Evolutionary conservation across 352 stramenopile species (phyloP).

Genomic region (Globisporangium echinulatum): DNA sequence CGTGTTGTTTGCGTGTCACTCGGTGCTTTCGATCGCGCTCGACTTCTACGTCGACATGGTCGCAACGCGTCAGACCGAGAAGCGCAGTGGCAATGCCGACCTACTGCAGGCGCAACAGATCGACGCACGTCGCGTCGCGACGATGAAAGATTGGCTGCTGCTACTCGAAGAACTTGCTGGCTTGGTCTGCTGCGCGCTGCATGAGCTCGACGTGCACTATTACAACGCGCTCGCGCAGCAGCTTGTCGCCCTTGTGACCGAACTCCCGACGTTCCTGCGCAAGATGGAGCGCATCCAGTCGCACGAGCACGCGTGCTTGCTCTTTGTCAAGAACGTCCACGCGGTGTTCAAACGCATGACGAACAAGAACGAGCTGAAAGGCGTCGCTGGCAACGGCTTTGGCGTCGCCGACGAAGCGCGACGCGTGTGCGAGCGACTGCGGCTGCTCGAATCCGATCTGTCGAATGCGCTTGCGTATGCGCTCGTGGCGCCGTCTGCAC

Average conservation of each 20-base stretch:
- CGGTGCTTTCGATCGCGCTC: constrained; percentile 25
- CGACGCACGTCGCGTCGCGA: neutral
- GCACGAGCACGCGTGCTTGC: constrained; percentile 19
- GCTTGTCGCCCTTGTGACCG: constrained; percentile 20
- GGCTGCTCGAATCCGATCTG: constrained; percentile 17
- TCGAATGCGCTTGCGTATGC: constrained; percentile 15
- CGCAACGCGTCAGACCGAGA: constrained; percentile 5
- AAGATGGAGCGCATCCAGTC: constrained; percentile 35
- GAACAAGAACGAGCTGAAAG: constrained; percentile 41
- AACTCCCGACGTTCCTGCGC: constrained; percentile 30
- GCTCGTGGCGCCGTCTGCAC: constrained; percentile 13
- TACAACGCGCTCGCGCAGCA: constrained; percentile 26
- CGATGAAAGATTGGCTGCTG: constrained; percentile 24
- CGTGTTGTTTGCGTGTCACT: constrained; percentile 26
- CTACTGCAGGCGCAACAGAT: neutral
- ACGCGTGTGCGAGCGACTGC: constrained; percentile 17
- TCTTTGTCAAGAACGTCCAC: constrained; percentile 44
- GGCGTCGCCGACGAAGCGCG: constrained; percentile 30
- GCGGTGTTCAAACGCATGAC: constrained; percentile 27
- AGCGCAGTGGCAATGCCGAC: neutral
- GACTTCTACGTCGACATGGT: constrained; percentile 35
- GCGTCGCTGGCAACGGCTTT: constrained; percentile 28
- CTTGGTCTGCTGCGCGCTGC: constrained; percentile 30
- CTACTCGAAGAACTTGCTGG: constrained; percentile 35
- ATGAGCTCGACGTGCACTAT: constrained; percentile 32